Evolutionary conservation across 2,329 filamentous ascomycete species (phyloP), one percentile per base, ranked within the genome.

Genomic region (Chaetomium olivaceum): DNA sequence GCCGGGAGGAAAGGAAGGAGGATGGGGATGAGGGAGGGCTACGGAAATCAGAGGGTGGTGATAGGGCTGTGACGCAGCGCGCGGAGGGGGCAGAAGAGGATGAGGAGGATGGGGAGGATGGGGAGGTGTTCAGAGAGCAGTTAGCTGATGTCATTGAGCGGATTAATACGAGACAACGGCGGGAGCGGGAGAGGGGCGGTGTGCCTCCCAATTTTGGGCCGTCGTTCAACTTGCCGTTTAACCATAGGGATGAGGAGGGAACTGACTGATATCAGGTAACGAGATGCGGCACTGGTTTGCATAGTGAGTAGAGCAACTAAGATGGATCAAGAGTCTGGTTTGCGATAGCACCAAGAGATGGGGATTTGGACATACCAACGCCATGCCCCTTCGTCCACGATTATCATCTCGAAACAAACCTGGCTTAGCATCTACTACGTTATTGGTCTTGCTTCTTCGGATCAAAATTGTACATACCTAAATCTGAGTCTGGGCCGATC

Each of bases 71-170:
- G 7, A 71, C 72, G 5, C 36, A 33, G 4, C 31, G 4, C 9
- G 31, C 16, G 21, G 33, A 61, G 16, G 21, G 25, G 19, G 56
- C 2, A 19, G 54, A 65, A n/a, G 61, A 63, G 2, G 39, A 67
- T 23, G 46, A 29, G 27, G 27, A 29, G 3, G 27, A 29, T 29
- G 27, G 48, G 27, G 27, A 29, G 3, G 27, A 29, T 29, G 27
- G 48, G 19, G 65, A 69, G 4, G 39, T 11, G 31, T 29, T 70
- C 16, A 65, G 65, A 12, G 63, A 68, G 23, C 68, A 74, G 43
- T 29, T 73, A 12, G 68, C 65, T 11, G 66, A 69, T 25, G 65
- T 62, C 11, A 71, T 73, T 25, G 56, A 66, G 23, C 64, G 64
- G 8, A 63, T 66, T 21, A 66, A 58, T 16, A 65, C 66, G 12